Evolutionary conservation across 2,329 filamentous ascomycete genomes (phyloP).

Genomic region (Calycina herbarum): DNA sequence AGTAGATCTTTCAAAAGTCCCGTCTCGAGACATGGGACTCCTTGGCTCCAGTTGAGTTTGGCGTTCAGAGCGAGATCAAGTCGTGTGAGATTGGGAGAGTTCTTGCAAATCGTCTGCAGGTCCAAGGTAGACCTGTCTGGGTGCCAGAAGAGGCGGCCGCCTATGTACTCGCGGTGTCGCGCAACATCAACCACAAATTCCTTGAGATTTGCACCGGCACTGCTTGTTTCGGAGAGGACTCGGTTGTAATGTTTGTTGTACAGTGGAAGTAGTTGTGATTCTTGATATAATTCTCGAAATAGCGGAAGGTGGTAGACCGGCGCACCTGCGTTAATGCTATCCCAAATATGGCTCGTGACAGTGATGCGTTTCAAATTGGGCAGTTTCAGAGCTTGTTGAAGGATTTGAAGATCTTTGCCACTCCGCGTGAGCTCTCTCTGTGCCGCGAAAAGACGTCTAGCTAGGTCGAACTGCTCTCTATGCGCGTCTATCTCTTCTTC

Average conservation of each 20-base stretch:
- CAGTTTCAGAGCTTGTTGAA: neutral
- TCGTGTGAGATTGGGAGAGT: constrained; percentile 1
- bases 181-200: neutral
- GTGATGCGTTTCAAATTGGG: neutral
- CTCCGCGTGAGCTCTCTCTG: neutral
- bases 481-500: too few relatives aligned
- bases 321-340: neutral
- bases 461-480: neutral
- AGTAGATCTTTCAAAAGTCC: neutral
- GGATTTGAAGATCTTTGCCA: neutral
- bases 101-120: neutral
- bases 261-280: neutral
- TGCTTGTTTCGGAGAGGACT: neutral
- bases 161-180: neutral
- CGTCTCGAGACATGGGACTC: neutral
- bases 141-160: neutral
- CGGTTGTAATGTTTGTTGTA: neutral
- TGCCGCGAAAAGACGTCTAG: neutral
- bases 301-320: neutral
- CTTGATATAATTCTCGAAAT: neutral
- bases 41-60: neutral
- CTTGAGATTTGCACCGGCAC: neutral
- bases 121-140: neutral
- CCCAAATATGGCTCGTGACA: neutral
- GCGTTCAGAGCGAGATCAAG: neutral